Percentiles rank a stretch among this genome's conserved stretches.
Conservation (phyloP, 1,284 basidiomycete genomes). For the Irpex rosettiformis region DNA sequence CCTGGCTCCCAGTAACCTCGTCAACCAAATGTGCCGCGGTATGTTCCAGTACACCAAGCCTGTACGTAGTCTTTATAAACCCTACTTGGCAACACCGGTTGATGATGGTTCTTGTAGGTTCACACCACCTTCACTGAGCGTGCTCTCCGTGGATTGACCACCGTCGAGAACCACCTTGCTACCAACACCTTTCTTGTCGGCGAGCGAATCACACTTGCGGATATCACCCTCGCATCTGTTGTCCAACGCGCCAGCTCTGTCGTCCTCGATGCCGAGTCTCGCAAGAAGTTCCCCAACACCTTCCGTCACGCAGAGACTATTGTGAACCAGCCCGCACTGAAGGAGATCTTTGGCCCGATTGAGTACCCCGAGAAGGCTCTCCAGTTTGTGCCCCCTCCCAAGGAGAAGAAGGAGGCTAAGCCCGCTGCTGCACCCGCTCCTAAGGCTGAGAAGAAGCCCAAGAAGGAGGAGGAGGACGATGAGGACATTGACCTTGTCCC, state of each 20-base stretch:
- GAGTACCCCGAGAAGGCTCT: slow-evolving; percentile 70
- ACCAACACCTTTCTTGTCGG: slow-evolving; percentile 89
- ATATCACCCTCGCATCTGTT: slow-evolving; percentile 68
- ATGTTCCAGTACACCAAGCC: slow-evolving; percentile 66
- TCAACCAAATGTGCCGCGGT: slow-evolving; percentile 34
- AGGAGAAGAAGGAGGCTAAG: slow-evolving; percentile 55
- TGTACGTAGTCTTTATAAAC: slow-evolving; percentile 34
- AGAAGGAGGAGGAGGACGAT: slow-evolving; percentile 59
- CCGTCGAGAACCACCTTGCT: slow-evolving; percentile 74
- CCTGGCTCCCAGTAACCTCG: slow-evolving; percentile 23
- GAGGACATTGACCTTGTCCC: slow-evolving; percentile 64
- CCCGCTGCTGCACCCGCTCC: slow-evolving; percentile 43
- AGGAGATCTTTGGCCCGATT: slow-evolving; percentile 60
- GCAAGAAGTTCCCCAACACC: slow-evolving; percentile 72
- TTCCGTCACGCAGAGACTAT: slow-evolving; percentile 85
- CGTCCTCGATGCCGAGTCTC: slow-evolving; percentile 62
- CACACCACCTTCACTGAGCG: slow-evolving; percentile 53
- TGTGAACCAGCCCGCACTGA: slow-evolving; percentile 76
- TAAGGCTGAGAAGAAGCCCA: slow-evolving; percentile 55
- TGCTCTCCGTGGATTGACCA: slow-evolving; percentile 52
- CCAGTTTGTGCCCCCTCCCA: slow-evolving; percentile 72
- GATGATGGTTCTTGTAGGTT: slow-evolving; percentile 37
- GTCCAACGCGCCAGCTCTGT: slow-evolving; percentile 47
- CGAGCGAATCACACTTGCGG: slow-evolving; percentile 93
- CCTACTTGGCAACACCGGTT: not conserved